Percentiles rank a stretch among this genome's conserved stretches.
phyloP scores from a whole-genome alignment of 148 eudicot species.

The Rhododendron williamsianum region DNA sequence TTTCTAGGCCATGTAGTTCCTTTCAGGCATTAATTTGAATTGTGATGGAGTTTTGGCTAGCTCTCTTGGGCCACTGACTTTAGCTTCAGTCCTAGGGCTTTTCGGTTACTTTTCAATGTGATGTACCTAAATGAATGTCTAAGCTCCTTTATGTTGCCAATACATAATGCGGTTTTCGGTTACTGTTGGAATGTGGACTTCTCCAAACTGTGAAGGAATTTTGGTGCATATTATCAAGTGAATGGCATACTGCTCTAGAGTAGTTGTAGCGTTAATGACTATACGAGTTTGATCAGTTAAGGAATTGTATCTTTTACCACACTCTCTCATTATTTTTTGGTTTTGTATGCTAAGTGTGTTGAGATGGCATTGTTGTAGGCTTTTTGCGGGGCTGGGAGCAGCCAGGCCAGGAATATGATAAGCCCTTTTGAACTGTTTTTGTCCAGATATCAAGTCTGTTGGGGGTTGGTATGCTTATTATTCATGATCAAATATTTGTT shows the following conservation, averaged over 20 bases:
- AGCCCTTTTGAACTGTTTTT: conserved; percentile 50
- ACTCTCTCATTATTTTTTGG: neutral
- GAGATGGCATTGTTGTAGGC: conserved; percentile 37
- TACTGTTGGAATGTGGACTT: neutral
- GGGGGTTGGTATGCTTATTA: conserved; percentile 15
- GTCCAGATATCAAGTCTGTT: conserved; percentile 2
- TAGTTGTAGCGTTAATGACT: neutral
- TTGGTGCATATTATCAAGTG: neutral
- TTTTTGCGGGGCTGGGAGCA: conserved; percentile 73
- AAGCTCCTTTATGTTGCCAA: neutral
- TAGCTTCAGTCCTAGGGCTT: neutral
- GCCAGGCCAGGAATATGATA: conserved; percentile 68
- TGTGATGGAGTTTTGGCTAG: neutral
- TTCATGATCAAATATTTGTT: neutral
- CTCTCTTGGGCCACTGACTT: neutral
- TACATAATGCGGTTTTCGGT: neutral
- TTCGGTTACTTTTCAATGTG: neutral
- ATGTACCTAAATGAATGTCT: neutral
- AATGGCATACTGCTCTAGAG: neutral
- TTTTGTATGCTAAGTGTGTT: conserved; percentile 11
- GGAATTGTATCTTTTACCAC: neutral
- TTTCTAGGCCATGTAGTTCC: neutral
- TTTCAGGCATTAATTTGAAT: neutral
- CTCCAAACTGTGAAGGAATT: neutral
- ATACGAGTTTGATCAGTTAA: neutral